Evolutionary conservation across 2,329 filamentous ascomycete genomes (phyloP).

Genomic region (Ampelomyces quisqualis): DNA sequence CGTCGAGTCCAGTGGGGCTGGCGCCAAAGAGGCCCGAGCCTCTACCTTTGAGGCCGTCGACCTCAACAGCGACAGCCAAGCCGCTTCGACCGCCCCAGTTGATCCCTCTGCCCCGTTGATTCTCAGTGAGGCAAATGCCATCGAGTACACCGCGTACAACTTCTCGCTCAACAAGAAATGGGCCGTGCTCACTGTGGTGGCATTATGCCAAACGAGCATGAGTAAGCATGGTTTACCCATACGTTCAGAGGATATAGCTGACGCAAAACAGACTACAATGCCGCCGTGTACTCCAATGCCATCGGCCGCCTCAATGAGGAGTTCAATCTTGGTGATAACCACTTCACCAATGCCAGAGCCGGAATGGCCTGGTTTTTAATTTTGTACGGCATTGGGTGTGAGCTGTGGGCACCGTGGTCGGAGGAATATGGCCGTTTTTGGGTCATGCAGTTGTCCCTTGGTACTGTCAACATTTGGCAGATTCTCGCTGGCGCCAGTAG

Average conservation of each 20-base stretch:
- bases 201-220: slow-evolving; percentile 55
- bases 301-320: slow-evolving; percentile 56
- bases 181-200: slow-evolving; percentile 54
- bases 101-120: slow-evolving; percentile 4
- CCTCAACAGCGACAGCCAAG: neutral
- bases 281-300: slow-evolving; percentile 56
- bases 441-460: slow-evolving; percentile 69
- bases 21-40: neutral
- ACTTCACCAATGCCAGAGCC: slow-evolving; percentile 45
- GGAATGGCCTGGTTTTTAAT: slow-evolving; percentile 78
- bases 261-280: slow-evolving; percentile 52
- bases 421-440: slow-evolving; percentile 77
- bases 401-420: slow-evolving; percentile 77
- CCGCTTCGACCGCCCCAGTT: neutral
- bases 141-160: slow-evolving; percentile 44
- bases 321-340: slow-evolving; percentile 48
- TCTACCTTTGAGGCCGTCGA: neutral
- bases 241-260: slow-evolving; percentile 42
- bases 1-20: neutral
- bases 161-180: slow-evolving; percentile 55
- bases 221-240: slow-evolving; percentile 47
- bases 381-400: slow-evolving; percentile 78
- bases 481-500: slow-evolving; percentile 64
- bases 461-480: slow-evolving; percentile 70
- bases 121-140: slow-evolving; percentile 21